Percentiles rank a stretch among this genome's conserved stretches.
Conservation (phyloP, 2,329 filamentous ascomycete genomes). For the Claviceps sp. region DNA sequence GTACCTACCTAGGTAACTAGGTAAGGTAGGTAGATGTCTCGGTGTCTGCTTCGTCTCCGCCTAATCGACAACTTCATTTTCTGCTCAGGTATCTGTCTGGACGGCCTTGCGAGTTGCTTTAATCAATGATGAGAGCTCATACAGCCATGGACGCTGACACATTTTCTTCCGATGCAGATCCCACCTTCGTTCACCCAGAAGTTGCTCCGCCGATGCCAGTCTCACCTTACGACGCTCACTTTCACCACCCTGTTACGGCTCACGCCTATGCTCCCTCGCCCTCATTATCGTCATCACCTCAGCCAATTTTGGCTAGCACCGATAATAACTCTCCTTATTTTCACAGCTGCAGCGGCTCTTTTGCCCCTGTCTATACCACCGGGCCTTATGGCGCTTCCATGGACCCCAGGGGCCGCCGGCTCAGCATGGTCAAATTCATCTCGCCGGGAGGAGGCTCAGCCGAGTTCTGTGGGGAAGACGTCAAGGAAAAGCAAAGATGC, state of each 20-base stretch:
- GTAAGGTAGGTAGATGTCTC: too few relatives aligned
- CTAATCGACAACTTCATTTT: neutral
- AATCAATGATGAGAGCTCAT: neutral
- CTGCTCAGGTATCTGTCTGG: neutral
- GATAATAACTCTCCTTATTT: conserved; percentile 56
- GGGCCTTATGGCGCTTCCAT: conserved; percentile 38
- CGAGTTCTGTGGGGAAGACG: conserved; percentile 49
- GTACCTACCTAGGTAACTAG: neutral
- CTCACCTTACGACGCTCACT: conserved; percentile 33
- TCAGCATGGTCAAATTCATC: conserved; percentile 56
- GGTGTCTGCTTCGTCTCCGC: neutral
- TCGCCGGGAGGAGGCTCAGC: conserved; percentile 43
- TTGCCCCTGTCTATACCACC: conserved; percentile 39
- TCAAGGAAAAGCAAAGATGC: conserved; percentile 59
- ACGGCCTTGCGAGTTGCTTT: neutral
- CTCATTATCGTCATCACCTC: conserved; percentile 39
- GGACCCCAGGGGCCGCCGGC: conserved; percentile 38
- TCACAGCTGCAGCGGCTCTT: conserved; percentile 36
- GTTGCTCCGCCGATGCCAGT: conserved; percentile 33
- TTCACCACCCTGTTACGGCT: conserved; percentile 25
- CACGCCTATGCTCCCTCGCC: conserved; percentile 47
- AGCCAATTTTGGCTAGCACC: conserved; percentile 32
- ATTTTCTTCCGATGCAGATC: conserved; percentile 28
- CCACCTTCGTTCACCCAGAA: conserved; percentile 42
- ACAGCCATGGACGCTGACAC: conserved; percentile 20